Evolutionary conservation across 1,139 yeast species (phyloP).

Genomic region (Geotrichum histeridarum): DNA sequence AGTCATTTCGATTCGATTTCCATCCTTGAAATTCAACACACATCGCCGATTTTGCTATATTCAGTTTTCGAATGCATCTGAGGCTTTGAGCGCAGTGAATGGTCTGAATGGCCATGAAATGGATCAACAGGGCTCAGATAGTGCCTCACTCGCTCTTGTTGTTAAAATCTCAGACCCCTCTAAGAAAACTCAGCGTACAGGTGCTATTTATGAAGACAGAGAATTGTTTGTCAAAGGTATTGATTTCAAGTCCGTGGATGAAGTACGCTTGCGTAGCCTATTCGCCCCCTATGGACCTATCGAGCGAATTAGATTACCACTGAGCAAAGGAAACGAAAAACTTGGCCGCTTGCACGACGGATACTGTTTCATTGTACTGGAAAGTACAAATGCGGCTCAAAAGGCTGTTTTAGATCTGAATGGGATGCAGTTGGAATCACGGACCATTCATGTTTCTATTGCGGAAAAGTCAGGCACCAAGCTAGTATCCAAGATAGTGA

Average conservation of each 20-base stretch:
- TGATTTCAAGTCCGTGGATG: constrained; percentile 40
- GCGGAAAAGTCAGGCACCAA: constrained; percentile 18
- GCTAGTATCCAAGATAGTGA: constrained; percentile 11
- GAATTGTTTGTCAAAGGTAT: constrained; percentile 50
- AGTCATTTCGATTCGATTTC: constrained; percentile 57
- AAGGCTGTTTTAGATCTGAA: constrained; percentile 26
- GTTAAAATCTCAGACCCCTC: constrained; percentile 59
- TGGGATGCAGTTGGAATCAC: constrained; percentile 24
- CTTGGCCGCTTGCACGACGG: constrained; percentile 34
- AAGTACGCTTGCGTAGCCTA: constrained; percentile 27
- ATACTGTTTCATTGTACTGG: constrained; percentile 35
- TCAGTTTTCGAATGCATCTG: constrained; percentile 47
- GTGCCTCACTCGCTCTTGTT: constrained; percentile 38
- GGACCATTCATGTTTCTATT: constrained; percentile 25
- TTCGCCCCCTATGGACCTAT: constrained; percentile 47
- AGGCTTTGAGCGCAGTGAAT: constrained; percentile 48
- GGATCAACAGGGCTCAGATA: constrained; percentile 30
- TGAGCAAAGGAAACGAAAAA: constrained; percentile 23
- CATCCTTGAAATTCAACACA: constrained; percentile 54
- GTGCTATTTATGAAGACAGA: constrained; percentile 49
- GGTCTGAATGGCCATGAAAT: constrained; percentile 42
- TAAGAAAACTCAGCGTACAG: constrained; percentile 36
- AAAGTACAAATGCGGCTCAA: constrained; percentile 28
- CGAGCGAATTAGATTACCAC: constrained; percentile 36
- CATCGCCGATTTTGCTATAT: constrained; percentile 72